Conservation (phyloP, 1,284 basidiomycete genomes). For the Pseudozyma thailandica region DNA sequence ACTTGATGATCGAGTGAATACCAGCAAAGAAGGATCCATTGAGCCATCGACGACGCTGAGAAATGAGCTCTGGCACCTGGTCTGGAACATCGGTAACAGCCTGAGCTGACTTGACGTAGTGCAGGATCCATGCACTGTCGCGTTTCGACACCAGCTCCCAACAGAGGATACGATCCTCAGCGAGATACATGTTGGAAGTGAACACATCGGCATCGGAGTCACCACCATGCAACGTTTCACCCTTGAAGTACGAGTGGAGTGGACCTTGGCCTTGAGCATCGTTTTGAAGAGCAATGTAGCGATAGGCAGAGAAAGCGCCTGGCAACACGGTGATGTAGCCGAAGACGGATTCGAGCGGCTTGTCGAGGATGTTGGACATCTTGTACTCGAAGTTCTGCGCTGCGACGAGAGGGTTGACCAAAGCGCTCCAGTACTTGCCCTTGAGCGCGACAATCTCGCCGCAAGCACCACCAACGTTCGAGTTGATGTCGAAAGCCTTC, state of each 20-base stretch:
- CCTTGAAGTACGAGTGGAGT: slow-evolving; percentile 91
- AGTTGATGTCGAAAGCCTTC: slow-evolving; percentile 97
- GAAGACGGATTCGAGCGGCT: slow-evolving; percentile 78
- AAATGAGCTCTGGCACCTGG: slow-evolving; percentile 62
- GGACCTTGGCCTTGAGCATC: slow-evolving; percentile 84
- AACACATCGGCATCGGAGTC: slow-evolving; percentile 64
- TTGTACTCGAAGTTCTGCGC: slow-evolving; percentile 68
- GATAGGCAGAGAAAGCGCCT: slow-evolving; percentile 85
- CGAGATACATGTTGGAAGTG: slow-evolving; percentile 65
- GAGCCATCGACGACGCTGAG: slow-evolving; percentile 64
- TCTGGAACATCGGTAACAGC: slow-evolving; percentile 66
- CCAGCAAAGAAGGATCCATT: slow-evolving; percentile 67
- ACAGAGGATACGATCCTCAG: slow-evolving; percentile 65
- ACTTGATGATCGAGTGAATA: slow-evolving; percentile 67
- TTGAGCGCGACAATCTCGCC: slow-evolving; percentile 95
- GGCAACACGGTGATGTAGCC: slow-evolving; percentile 93
- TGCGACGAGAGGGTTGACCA: slow-evolving; percentile 80
- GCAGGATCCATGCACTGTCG: slow-evolving; percentile 65
- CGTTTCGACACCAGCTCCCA: slow-evolving; percentile 69
- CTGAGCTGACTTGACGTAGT: slow-evolving; percentile 65
- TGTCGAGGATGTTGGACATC: slow-evolving; percentile 64
- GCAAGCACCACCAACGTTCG: slow-evolving; percentile 93
- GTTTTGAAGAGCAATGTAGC: slow-evolving; percentile 88
- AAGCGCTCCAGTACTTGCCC: slow-evolving; percentile 74
- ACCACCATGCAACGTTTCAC: slow-evolving; percentile 75